Evolutionary conservation across 176 grass and related monocot genomes (phyloP).

Genomic region (Thalia dealbata): DNA sequence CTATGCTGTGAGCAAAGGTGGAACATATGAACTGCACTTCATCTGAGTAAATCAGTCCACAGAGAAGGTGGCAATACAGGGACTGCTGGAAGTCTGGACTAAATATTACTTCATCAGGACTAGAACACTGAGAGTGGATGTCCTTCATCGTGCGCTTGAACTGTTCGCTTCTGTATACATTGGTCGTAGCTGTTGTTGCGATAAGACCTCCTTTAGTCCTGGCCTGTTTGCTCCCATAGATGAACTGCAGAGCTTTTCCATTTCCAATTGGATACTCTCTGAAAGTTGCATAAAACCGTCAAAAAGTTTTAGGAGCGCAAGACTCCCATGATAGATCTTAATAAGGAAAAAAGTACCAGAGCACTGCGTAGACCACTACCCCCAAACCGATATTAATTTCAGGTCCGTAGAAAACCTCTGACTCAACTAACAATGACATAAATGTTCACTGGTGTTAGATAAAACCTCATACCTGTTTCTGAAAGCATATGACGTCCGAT

Average conservation of each 20-base stretch:
- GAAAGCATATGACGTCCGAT: slow-evolving; percentile 66
- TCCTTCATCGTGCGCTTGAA: slow-evolving; percentile 63
- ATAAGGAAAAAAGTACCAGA: neutral
- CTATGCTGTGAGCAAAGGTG: slow-evolving; percentile 81
- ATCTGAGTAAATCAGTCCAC: slow-evolving; percentile 60
- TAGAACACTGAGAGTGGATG: slow-evolving; percentile 53
- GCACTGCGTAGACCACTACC: neutral
- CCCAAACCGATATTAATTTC: too few relatives aligned
- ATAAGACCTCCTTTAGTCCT: slow-evolving; percentile 61
- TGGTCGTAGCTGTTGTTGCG: slow-evolving; percentile 75
- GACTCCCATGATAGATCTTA: neutral
- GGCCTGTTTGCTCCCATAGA: slow-evolving; percentile 79
- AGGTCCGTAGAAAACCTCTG: neutral
- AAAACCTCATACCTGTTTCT: slow-evolving; percentile 53
- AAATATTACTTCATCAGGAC: slow-evolving; percentile 78
- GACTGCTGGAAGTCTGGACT: slow-evolving; percentile 68
- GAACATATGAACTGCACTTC: slow-evolving; percentile 68
- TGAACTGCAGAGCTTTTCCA: slow-evolving; percentile 85
- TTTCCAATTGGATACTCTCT: slow-evolving; percentile 65
- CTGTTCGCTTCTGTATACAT: slow-evolving; percentile 49
- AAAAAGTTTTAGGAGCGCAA: neutral
- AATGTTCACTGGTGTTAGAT: neutral
- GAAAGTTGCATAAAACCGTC: slow-evolving; percentile 11
- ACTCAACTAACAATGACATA: neutral
- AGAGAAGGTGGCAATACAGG: slow-evolving; percentile 86